Base-by-base conservation (phyloP, 1,284 basidiomycete genomes). In the Bjerkandera adusta region DNA sequence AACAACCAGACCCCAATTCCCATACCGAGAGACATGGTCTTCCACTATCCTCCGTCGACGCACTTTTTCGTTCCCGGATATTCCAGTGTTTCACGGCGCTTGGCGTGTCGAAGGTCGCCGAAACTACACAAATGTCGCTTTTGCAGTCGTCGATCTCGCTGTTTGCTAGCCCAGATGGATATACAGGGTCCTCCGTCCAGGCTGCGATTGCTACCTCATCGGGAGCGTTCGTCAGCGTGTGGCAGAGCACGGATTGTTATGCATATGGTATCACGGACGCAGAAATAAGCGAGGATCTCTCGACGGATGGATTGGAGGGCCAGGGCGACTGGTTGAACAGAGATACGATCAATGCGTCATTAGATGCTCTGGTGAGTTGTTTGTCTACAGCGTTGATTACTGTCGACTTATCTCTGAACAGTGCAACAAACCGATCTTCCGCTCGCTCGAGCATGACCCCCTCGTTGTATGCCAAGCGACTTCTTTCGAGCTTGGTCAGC, bases 201-300 rank as follows among this genome's bases (percentile, higher is more conserved):
- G 94, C 95, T 0, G 91, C 93, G 0, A 97, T 97, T 51, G 89
- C 89, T 0, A 85, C 90, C 1, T 92, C 90, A 27, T 78, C 92
- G 0, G 94, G 93, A 4, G 76, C 81, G 1, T 96, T 97, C 63
- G 85, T 82, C 3, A 83, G 78, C 11, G 77, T 99, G 5, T 98
- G 97, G 96, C 81, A 88, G 49, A 80, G 82, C 46, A 73, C 78
- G 0, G 96, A 98, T 62, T 92, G 92, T 0, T 96, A 94, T 64
- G 94, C 88, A 0, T 96, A 92, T 67, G 97, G 96, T 3, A 81
- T 98, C 8, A 93, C 92, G 1, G 90, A 81, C 43, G 69, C 89
- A 20, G 76, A 81, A 33, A 63, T 80, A 11, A 63, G 69, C 7
- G 76, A 80, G 43, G 67, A 72, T 43, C 65, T 63, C 4, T 41